Conservation (phyloP, 2,329 filamentous ascomycete genomes). For the Helicocarpus griseus region DNA sequence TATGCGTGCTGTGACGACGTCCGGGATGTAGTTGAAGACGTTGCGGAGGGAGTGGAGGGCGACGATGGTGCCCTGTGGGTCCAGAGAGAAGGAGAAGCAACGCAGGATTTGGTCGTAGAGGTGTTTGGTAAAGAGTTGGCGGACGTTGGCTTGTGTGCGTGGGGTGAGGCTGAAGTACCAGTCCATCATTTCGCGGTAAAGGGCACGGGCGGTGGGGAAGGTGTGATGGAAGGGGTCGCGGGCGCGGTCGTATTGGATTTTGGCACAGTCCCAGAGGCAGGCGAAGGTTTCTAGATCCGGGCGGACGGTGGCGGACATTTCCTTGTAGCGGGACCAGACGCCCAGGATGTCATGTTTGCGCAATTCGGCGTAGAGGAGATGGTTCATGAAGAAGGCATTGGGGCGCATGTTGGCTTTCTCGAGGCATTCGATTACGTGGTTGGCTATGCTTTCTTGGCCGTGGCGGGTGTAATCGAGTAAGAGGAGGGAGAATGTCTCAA, state of each 20-base stretch:
- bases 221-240: constrained; percentile 36
- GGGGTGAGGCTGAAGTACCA: constrained; percentile 30
- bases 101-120: constrained; percentile 45
- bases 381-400: constrained; percentile 70
- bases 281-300: constrained; percentile 62
- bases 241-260: constrained; percentile 39
- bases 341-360: constrained; percentile 47
- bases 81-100: constrained; percentile 41
- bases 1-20: constrained; percentile 37
- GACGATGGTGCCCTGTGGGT: constrained; percentile 41
- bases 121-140: constrained; percentile 36
- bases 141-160: constrained; percentile 19
- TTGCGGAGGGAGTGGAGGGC: constrained; percentile 38
- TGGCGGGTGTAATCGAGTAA: constrained; percentile 61
- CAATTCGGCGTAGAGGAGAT: constrained; percentile 59
- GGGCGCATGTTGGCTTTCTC: constrained; percentile 54
- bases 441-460: constrained; percentile 47
- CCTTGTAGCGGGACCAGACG: constrained; percentile 48
- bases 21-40: constrained; percentile 37
- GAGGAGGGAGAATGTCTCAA: constrained; percentile 70
- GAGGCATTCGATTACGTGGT: constrained; percentile 54
- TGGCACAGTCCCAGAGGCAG: constrained; percentile 51
- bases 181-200: constrained; percentile 43
- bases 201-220: constrained; percentile 35
- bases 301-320: constrained; percentile 44